Evolutionary conservation across 2,329 filamentous ascomycete genomes (phyloP), one percentile per base, ranked within the genome.

Genomic region (Ascocoryne sarcoides): DNA sequence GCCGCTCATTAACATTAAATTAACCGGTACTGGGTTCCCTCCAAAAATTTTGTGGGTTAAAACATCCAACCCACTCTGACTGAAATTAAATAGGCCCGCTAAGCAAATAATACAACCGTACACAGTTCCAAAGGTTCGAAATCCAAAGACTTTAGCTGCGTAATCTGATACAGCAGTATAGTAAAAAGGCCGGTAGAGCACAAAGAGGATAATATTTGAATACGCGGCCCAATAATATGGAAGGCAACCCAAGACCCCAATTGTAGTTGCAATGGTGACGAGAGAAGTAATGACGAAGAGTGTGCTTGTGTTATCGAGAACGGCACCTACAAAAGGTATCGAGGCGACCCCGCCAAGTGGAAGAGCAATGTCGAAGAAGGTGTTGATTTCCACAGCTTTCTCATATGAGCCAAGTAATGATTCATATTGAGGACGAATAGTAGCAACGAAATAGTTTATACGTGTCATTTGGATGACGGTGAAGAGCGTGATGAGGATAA

Each of bases 391-490:
- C 7, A 78, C 70, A 0, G 87, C 84, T 42, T 71, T 68, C 1
- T 66, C 60, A 44, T 69, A 66, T 9, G 76, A 76, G 33, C 69
- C 68, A 12, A 95, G 75, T 7, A 95, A 73, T 52, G 79, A 81
- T 32, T 78, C 74, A 63, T 94, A 94, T 60, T 95, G 88, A 2
- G 81, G 71, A 2, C 84, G 74, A 47, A 94, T 81, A 2, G 88
- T 93, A 3, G 88, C 86, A 39, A 95, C 85, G 59, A 94, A 93
- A 66, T 88, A 94, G 65, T 94, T 94, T 71, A 94, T 93, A 20
- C 82, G 73, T 2, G 79, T 80, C 79, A 84, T 84, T 60, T 84
- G 80, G 29, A 84, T 63, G 21, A 83, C 70, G 19, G 54, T 94
- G 60, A 94, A 90, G 15, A 87, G 62, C 4, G 84, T 84, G 53